Conservation (phyloP, 2,329 filamentous ascomycete species). For the Penicillium digitatum region DNA sequence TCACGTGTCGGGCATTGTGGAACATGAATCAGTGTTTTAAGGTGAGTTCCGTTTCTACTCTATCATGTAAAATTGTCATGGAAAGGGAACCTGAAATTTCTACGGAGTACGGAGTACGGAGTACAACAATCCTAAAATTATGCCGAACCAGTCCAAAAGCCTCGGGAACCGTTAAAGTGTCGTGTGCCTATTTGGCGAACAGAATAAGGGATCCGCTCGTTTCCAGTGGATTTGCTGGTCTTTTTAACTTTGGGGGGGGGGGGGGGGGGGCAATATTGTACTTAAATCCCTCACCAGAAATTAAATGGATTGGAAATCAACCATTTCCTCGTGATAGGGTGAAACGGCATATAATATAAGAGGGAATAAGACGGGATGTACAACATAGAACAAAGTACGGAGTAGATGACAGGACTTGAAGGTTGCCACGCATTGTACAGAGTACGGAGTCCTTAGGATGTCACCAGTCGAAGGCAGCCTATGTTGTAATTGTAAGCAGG, state of each 20-base stretch:
- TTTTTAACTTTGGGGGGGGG: background rate
- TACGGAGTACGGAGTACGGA: no score
- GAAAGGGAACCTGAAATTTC: no score
- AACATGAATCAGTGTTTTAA: background rate
- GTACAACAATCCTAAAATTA: no score
- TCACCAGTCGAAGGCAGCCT: background rate
- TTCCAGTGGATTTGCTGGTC: background rate
- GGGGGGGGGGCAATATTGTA: background rate
- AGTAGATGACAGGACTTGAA: background rate
- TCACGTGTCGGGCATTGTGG: background rate
- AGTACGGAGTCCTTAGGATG: background rate
- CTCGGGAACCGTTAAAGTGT: background rate
- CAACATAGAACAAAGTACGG: background rate
- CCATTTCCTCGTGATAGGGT: background rate
- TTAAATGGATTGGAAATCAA: background rate
- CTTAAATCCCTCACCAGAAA: constrained; percentile 4
- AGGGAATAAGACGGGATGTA: background rate
- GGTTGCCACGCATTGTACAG: background rate
- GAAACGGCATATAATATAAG: background rate
- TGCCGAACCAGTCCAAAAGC: background rate
- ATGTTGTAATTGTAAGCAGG: background rate
- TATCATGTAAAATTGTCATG: background rate
- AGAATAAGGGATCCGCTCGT: background rate
- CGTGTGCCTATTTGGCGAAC: background rate
- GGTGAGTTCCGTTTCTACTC: background rate